Base-by-base conservation (phyloP, 495 filamentous ascomycete species). In the Jackrogersella multiformis region DNA sequence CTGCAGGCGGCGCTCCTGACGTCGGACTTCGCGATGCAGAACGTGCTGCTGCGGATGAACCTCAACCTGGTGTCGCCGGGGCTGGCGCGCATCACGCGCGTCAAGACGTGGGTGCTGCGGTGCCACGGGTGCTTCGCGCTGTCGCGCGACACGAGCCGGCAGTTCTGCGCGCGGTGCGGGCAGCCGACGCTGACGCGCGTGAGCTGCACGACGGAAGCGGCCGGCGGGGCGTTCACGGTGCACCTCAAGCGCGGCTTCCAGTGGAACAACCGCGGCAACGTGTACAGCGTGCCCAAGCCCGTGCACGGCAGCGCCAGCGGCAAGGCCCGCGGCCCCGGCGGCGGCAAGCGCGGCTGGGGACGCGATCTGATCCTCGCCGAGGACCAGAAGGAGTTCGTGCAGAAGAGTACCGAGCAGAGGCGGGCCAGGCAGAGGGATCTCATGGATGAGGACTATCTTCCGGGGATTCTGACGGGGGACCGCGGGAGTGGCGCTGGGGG, bases 1-100 rank as follows among this genome's bases (percentile, higher is more conserved):
- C 90, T 96, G 68, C 86, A 93, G 73, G 92, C 90, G 9, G 96
- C 93, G 8, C 87, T 92, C 44, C 89, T 97, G 66, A 98, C 95
- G 0, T 91, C 90, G 59, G 95, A 99, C 82, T 97, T 91, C 80
- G 94, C 95, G 39, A 94, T 98, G 87, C 93, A 98, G 79, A 98
- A 98, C 72, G 92, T 97, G 18, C 81, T 94, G 1, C 83, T 99
- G 8, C 92, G 94, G 66, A 95, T 98, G 81, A 97, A 97, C 78
- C 84, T 99, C 26, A 92, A 96, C 72, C 87, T 99, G 6, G 81
- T 99, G 18, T 94, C 93, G 2, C 84, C 91, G 1, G 85, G 84
- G 16, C 75, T 97, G 6, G 84, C 90, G 52, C 87, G 92, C 56
- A 89, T 99, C 68, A 85, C 84, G 32, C 88, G 88, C 54, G 84